A percentile compares a stretch with the other conserved stretches of the same genome.
Evolutionary conservation across 257 asterid genomes (phyloP).

Genomic region (Fraxinus excelsior): DNA sequence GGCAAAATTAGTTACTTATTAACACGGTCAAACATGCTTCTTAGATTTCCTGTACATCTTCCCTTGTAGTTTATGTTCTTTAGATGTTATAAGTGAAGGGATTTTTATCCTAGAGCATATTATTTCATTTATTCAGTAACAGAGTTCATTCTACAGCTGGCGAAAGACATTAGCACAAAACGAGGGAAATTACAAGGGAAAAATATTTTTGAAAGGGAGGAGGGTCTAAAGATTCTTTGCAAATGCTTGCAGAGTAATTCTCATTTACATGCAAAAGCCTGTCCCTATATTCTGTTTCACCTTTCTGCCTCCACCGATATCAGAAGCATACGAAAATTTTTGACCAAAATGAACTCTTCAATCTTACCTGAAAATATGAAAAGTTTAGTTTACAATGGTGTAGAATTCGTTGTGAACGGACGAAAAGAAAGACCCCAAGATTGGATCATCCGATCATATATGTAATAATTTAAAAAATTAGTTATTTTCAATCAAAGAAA

Average conservation of each 20-base stretch:
- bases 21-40: no score
- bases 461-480: background rate
- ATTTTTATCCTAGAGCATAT: no score
- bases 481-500: background rate
- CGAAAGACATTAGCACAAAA: background rate
- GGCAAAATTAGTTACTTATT: no score
- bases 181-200: background rate
- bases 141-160: background rate
- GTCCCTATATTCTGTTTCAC: slow-evolving; percentile 5
- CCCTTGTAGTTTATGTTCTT: no score
- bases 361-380: slow-evolving; percentile 27
- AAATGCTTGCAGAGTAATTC: background rate
- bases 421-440: background rate
- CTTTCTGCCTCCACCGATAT: slow-evolving; percentile 11
- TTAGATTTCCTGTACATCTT: no score
- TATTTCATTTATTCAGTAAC: background rate
- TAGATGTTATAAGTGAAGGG: no score
- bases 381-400: background rate
- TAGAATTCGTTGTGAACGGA: no score
- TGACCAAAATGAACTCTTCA: slow-evolving; percentile 44
- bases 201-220: background rate
- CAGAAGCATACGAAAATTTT: slow-evolving; percentile 37
- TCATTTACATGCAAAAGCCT: background rate
- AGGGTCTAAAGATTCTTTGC: background rate
- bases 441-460: background rate